Evolutionary conservation across 164 flowering plant species (phyloP), one percentile per base, ranked within the genome.

Genomic region (Berberis thunbergii): DNA sequence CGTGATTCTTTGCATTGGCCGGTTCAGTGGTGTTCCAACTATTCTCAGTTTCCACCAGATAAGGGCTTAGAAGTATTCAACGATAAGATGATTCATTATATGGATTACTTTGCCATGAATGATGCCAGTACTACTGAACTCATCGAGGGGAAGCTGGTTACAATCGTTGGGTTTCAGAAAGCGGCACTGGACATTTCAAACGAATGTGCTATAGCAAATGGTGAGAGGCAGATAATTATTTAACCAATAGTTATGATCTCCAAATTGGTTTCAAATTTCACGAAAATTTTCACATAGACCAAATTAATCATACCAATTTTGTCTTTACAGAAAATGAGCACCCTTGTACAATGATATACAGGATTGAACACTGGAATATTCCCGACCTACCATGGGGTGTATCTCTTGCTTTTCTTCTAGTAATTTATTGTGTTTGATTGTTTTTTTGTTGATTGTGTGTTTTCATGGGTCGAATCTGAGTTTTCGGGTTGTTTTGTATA

Each of bases 1-100:
- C 50, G 76, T 80, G 59, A 70, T 86, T 7, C 66, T 86, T 0
- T 79, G 88, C 64, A 60, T 78, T 40, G 88, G 91, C 8, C 75
- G 65, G 63, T 83, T 59, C 76, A 77, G 83, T 41, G 86, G 70
- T 38, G 45, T 81, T 5, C 87, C 87, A 58, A 78, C 81, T 57
- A 61, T 81, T 10, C 92, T 0, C 67, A 75, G 1, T 81, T 83
- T 61, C 79, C 83, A 7, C 5, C 63, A 4, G 66, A 71, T 40
- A 66, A 62, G 65, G 84, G 87, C 10, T 81, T 86, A 9, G 80
- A 84, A 11, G 74, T 65, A 40, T 83, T 83, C 62, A 8, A 62
- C 4, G 89, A 87, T 2, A 48, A 52, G 54, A 26, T 52, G 11
- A 52, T 52, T 10, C 54, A 52, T 26, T 52, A 12, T 52, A 52